phyloP scores from a whole-genome alignment of 148 eudicot genomes.

The Vaccinium vitisidaea region DNA sequence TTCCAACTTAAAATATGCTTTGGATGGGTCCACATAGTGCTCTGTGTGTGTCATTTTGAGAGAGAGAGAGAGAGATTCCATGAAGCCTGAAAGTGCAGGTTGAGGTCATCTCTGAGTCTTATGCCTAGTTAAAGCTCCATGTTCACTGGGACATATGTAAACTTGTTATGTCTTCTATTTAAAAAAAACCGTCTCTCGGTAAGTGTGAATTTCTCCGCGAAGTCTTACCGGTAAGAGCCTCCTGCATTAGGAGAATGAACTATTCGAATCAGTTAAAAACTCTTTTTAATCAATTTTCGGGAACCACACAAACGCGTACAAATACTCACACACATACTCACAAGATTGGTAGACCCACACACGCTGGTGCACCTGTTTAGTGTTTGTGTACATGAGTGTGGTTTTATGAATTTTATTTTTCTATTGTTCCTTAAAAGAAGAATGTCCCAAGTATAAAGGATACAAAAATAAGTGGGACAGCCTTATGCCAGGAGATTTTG shows the following conservation, averaged over 20 bases:
- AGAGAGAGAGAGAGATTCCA: background rate
- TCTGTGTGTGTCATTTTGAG: background rate
- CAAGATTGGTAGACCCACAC: background rate
- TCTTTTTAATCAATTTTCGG: no score
- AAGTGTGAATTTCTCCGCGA: no score
- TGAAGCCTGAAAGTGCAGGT: background rate
- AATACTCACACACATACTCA: no score
- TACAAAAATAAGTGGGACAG: background rate
- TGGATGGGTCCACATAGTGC: constrained; percentile 15
- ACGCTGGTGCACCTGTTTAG: background rate
- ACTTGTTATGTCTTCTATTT: no score
- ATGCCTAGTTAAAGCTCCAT: background rate
- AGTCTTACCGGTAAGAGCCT: no score
- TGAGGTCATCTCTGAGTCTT: background rate
- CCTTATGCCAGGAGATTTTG: background rate
- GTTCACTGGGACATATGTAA: background rate
- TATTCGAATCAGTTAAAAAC: no score
- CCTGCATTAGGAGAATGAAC: no score
- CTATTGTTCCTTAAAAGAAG: background rate
- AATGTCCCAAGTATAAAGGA: background rate
- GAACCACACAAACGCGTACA: no score
- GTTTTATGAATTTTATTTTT: no score
- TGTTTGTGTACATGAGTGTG: no score
- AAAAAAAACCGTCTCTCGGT: no score
- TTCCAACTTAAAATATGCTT: constrained; percentile 15